Base-by-base conservation (phyloP, 208 protist genomes). In the Naegleria fowleri region DNA sequence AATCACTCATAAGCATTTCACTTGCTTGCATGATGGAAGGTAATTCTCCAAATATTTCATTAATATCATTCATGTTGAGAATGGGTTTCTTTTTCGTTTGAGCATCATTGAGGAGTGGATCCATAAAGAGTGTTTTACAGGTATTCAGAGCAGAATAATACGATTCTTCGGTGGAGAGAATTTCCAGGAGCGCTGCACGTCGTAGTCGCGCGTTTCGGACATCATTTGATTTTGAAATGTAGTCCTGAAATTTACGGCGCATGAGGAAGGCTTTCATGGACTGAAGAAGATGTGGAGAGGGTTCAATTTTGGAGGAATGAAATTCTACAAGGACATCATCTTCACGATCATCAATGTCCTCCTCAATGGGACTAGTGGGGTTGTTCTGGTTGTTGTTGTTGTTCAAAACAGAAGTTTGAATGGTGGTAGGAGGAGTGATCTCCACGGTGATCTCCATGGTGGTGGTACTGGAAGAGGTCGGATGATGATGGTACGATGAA, bases 11-110 rank as follows among this genome's bases (percentile, higher is more conserved):
- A 16, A 75, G 58, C 58, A 75, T 75, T n/a, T 29, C 58, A 75
- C 58, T 75, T 1, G 58, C 58, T n/a, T 16, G 13, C 25, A 29
- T 75, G 25, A 75, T 75, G 25, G 13, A n/a, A 75, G 19, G 19
- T 75, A 75, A 75, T 75, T 75, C 58, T 22, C 58, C 58, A 75
- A 75, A 75, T 29, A 75, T 75, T n/a, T 75, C 58, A n/a, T 75
- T 29, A 75, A 75, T 75, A 4, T 75, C 58, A 22, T 75, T 2
- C 25, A 75, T n/a, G 3, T 75, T 75, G 13, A 75, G 25, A n/a
- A 75, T 75, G 25, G 58, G 58, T 75, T 75, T 75, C 58, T 75
- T 75, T 29, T 75, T 75, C 16, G 58, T 75, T 75, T 75, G 58
- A 75, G 58, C 58, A n/a, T 75, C 58, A 16, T 75, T 75, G 13